phyloP scores from a whole-genome alignment of 2,329 filamentous ascomycete genomes.

The Microcyclosporella mali region DNA sequence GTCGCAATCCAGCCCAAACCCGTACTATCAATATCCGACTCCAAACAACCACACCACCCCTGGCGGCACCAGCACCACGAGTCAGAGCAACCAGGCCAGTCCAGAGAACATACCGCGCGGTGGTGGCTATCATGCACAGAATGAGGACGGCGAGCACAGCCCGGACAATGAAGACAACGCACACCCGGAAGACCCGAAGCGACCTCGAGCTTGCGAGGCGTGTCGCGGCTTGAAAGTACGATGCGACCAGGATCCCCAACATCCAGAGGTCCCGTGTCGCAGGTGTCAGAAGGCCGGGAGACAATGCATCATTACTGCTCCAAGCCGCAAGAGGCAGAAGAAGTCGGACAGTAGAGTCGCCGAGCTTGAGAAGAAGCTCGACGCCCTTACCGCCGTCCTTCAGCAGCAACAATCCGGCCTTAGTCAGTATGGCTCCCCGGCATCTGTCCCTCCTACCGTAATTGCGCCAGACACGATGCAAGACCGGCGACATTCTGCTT shows the following conservation, averaged over 20 bases:
- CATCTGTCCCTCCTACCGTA: not conserved
- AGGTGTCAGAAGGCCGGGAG: slow-evolving; percentile 77
- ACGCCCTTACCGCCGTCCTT: slow-evolving; percentile 74
- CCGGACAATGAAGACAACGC: slow-evolving; percentile 10
- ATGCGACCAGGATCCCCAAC: slow-evolving; percentile 66
- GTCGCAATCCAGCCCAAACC: slow-evolving; percentile 13
- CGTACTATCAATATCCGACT: slow-evolving; percentile 22
- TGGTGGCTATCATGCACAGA: slow-evolving; percentile 6
- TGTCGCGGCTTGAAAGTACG: slow-evolving; percentile 57
- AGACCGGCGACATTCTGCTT: slow-evolving; percentile 6
- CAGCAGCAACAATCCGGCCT: slow-evolving; percentile 46
- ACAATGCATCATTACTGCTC: slow-evolving; percentile 69
- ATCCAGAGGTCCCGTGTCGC: slow-evolving; percentile 52
- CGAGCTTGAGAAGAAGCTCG: slow-evolving; percentile 88
- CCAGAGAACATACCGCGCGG: slow-evolving; percentile 8
- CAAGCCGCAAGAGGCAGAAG: slow-evolving; percentile 73
- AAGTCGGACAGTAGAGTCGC: slow-evolving; percentile 86
- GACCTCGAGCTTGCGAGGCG: slow-evolving; percentile 43
- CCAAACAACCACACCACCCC: slow-evolving; percentile 13
- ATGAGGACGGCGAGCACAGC: slow-evolving; percentile 13
- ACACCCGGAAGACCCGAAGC: slow-evolving; percentile 36
- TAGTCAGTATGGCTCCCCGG: slow-evolving; percentile 12
- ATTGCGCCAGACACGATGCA: slow-evolving; percentile 16
- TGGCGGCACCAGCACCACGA: slow-evolving; percentile 14
- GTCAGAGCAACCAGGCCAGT: slow-evolving; percentile 23